Base-by-base conservation (phyloP, 371 early-diverging fungal species). In the Mortierella sp. region DNA sequence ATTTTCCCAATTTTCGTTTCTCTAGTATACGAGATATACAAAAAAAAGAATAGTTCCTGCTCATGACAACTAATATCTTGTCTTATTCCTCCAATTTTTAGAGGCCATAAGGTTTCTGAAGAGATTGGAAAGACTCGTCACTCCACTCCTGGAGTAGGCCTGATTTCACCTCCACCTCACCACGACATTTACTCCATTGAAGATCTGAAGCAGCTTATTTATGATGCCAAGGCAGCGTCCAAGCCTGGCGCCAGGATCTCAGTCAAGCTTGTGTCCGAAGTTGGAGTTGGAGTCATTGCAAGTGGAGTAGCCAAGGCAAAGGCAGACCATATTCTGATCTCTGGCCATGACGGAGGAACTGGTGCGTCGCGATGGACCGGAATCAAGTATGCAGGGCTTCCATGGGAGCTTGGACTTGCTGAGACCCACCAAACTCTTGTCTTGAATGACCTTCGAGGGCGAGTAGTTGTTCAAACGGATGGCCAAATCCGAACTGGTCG, bases 361-460 rank as follows among this genome's bases (percentile, higher is more conserved):
- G 98, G 98, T 70, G 98, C 98, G 11, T 91, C 93, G 43, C 89
- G 97, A 57, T 96, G 96, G 96, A 97, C 97, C 5, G 95, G 97
- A 77, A 96, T 97, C 83, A 95, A 96, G 80, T 93, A 96, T 67
- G 96, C 97, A 6, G 98, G 98, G 75, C 84, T 97, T 64, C 98
- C 97, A n/a, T 97, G 96, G 96, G 97, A 97, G 84, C 85, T 97
- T 37, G 98, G 98, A 60, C 83, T 97, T 26, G 96, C 96, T n/a
- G 98, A 97, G 82, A 94, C 98, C 14, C 98, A 97, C 79, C 96
- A 96, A 83, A 96, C 97, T 4, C 83, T 97, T 62, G 96, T 96
- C 0, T 86, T 96, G 19, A 96, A 96, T 76, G 95, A 94, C 70
- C 88, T 97, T 60, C 92, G 98, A 70, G 96, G 96, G 25, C 90